Evolutionary conservation across 768 basidiomycete species (phyloP).

Genomic region (Naganishia vaughanmartiniae): DNA sequence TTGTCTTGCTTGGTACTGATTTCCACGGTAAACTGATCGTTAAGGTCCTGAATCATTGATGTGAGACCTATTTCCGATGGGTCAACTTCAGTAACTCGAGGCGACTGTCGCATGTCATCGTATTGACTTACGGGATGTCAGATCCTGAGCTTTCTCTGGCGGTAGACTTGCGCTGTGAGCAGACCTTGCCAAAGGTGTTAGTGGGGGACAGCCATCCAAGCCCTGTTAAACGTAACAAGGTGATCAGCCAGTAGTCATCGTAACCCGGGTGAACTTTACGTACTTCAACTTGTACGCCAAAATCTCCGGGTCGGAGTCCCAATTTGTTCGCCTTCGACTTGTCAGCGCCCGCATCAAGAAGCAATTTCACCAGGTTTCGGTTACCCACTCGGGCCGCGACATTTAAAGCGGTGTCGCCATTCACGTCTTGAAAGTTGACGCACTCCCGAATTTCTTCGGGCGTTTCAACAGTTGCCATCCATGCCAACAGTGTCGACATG

Average conservation of each 20-base stretch:
- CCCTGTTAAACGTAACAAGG: background rate
- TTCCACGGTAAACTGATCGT: slow-evolving; percentile 75
- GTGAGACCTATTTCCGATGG: slow-evolving; percentile 68
- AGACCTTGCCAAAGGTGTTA: background rate
- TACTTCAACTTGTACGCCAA: slow-evolving; percentile 89
- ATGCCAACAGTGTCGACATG: slow-evolving; percentile 80
- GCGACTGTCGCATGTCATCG: background rate
- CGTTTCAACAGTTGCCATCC: slow-evolving; percentile 70
- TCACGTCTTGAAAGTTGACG: slow-evolving; percentile 86
- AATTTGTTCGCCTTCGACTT: slow-evolving; percentile 83
- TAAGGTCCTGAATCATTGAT: slow-evolving; percentile 73
- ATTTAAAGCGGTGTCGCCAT: slow-evolving; percentile 94
- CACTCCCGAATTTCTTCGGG: slow-evolving; percentile 63
- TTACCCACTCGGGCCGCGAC: slow-evolving; percentile 93
- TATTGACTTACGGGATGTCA: slow-evolving; percentile 16
- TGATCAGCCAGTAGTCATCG: background rate
- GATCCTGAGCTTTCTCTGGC: slow-evolving; percentile 26
- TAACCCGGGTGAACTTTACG: slow-evolving; percentile 38
- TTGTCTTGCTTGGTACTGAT: slow-evolving; percentile 80
- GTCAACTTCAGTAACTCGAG: slow-evolving; percentile 4
- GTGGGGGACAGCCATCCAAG: slow-evolving; percentile 22
- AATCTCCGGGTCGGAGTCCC: slow-evolving; percentile 88
- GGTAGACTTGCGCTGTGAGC: slow-evolving; percentile 22
- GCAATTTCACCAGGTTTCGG: slow-evolving; percentile 73
- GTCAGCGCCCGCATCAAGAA: slow-evolving; percentile 91